Base-by-base conservation (phyloP, 164 flowering plant species). In the Taxillus chinensis region DNA sequence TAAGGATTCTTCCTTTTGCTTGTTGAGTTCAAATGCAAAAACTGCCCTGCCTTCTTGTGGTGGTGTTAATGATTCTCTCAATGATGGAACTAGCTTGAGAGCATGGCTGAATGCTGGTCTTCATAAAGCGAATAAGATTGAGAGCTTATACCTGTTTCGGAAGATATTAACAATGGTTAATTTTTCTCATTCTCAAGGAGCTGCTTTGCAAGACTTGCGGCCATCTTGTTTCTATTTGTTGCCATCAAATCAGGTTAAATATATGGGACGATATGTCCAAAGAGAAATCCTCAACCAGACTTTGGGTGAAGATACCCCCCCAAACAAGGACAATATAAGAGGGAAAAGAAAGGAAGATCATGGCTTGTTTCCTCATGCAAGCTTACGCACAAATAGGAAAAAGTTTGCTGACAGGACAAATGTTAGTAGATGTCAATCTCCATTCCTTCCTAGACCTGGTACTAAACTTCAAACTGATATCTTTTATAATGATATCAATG, bases 171-270 rank as follows among this genome's bases (percentile, higher is more conserved):
- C 80, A 69, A 67, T 86, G 60, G 89, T 89, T 65, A 79, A 84
- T 77, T 16, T 45, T 42, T 79, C 73, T 55, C 95, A 93, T 70
- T 83, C 87, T 58, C 78, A 71, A 73, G 87, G 90, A 62, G 67
- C 81, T 75, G 72, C 70, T 8, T 69, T 89, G 68, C 76, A 64
- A 64, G 88, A 81, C 54, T 59, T 90, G 53, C 64, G 83, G 7
- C 97, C 99, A 40, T 89, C 96, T 66, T 76, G 59, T 83, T 86
- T 93, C 75, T 75, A 61, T 61, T 59, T 93, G 73, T 74, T 79
- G 62, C 76, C 78, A 61, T 74, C 84, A 41, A 74, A 81, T 65
- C 72, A 60, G 74, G 80, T 90, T 39, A 74, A 68, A 59, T 89
- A 90, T 65, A 38, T 72, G 57, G 95, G 95, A 49, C 66, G 79